Base-by-base conservation (phyloP, 1,139 yeast genomes). In the Saccharomycopsis crataegensis region DNA sequence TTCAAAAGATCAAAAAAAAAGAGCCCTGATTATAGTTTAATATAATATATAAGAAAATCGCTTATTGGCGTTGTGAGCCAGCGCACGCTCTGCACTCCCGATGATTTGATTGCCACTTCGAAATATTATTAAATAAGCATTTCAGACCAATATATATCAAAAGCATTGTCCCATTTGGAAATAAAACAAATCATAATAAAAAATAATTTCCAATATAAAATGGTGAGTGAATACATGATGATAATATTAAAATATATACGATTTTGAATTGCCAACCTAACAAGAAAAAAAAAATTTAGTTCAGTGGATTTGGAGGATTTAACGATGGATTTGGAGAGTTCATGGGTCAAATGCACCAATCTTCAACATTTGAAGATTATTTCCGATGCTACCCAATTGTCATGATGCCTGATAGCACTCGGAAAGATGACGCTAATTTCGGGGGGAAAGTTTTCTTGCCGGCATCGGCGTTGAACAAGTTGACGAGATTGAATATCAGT, bases 371-470 rank as follows among this genome's bases (percentile, higher is more conserved):
- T 70, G 90, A 86, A 63, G 96, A 90, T 61, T 86, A 79, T 69
- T 93, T 88, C 73, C 78, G 99, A 64, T 87, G 96, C 64, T 93
- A 90, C 66, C 97, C 98, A 3, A 79, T 91, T 44, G 77, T 85
- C 3, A 88, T 88, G 95, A 87, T 89, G 93, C 87, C 95, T 4
- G 96, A 89, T 59, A 72, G 76, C 58, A 80, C 78, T 44, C 74
- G 95, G 42, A 85, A 83, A 62, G 93, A 85, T 58, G 89, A 83
- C 59, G 85, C 96, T 57, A 91, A 93, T 65, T 91, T 71, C 68
- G 98, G 99, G n/a, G 99, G 99, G 60, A 93, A 94, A 73, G 89
- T 93, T 58, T 90, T 91, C 60, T 70, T 93, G 56, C 99, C 99
- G 5, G 94, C 96, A 28, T 87, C 96, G 48, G 94, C 98, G 1